Evolutionary conservation across 2,329 filamentous ascomycete genomes (phyloP), one percentile per base, ranked within the genome.

Genomic region (Aspergillus japonicus): DNA sequence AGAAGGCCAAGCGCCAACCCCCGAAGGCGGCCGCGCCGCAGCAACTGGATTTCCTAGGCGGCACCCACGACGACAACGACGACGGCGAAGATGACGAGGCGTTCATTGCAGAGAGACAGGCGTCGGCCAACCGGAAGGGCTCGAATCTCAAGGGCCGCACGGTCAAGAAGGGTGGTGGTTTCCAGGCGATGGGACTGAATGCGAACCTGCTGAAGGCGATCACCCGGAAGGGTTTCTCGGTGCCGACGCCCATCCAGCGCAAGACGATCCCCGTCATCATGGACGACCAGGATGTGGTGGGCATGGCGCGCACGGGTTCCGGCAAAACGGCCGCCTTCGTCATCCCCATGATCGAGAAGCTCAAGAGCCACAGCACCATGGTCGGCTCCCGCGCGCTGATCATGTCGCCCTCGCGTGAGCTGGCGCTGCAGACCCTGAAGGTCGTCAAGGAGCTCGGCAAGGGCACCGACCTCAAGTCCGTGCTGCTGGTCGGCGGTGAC

Each of bases 321-420:
- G 95, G 95, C 80, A 99, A 99, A 81, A 99, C 96, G 1, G 95
- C 93, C 1, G 95, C 95, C 23, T 99, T 99, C 75, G 92, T 98
- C 26, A 96, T 99, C 65, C 95, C 95, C 48, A 96, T 99, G 94
- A 92, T 99, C 62, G 92, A 99, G 80, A 90, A 89, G 66, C 81
- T 99, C 62, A 96, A 93, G 76, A 85, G 87, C 24, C 96, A 99
- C 75, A 96, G 90, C 71, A 88, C 88, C 31, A 89, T 89, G 69
- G 88, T 98, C 64, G 95, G 96, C 55, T 87, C 92, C 49, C 85
- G 95, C 69, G 95, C 89, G 12, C 81, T 99, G 61, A 89, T 99
- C 63, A 78, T 99, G 73, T 97, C 93, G 14, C 95, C 95, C 0
- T 96, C 93, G 26, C 86, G 95, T 81, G 95, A 99, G 79, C 80